Evolutionary conservation across 2,329 filamentous ascomycete genomes (phyloP).

Genomic region (Diaporthe aspalathi): DNA sequence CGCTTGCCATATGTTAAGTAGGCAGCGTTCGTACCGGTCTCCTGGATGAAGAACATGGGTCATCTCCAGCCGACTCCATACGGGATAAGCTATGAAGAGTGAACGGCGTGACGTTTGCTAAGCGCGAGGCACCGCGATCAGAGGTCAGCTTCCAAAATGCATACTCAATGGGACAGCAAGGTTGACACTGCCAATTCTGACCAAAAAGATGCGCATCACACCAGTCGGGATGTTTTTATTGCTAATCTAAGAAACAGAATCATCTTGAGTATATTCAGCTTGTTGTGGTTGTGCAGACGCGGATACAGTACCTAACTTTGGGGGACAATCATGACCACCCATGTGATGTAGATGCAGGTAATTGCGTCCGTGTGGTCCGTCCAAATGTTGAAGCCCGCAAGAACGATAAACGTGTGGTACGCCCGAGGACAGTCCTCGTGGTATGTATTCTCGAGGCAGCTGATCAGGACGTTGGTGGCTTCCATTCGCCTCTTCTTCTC

Average conservation of each 20-base stretch:
- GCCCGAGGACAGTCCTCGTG: neutral
- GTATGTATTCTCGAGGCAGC: neutral
- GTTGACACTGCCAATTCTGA: neutral
- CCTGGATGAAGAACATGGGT: neutral
- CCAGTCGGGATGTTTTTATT: neutral
- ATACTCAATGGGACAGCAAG: too few relatives aligned
- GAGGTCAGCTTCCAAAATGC: neutral
- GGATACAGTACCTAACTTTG: conserved; percentile 2
- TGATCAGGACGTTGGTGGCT: neutral
- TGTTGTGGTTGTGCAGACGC: neutral
- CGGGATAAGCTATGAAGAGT: neutral
- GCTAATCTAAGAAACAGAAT: neutral
- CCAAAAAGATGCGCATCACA: neutral
- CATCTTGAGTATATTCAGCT: neutral
- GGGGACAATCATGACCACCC: neutral
- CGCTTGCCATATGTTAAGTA: neutral
- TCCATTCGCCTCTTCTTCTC: neutral
- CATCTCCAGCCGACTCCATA: conserved; percentile 4
- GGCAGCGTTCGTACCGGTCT: neutral
- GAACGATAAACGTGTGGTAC: neutral
- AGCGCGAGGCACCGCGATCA: neutral
- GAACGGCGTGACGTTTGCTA: neutral
- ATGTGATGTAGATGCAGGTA: neutral
- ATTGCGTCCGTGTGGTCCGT: neutral
- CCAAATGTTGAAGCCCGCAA: conserved; percentile 3